phyloP scores from a whole-genome alignment of 1,284 basidiomycete species.

The Microbotryum silenes-acaulis region DNA sequence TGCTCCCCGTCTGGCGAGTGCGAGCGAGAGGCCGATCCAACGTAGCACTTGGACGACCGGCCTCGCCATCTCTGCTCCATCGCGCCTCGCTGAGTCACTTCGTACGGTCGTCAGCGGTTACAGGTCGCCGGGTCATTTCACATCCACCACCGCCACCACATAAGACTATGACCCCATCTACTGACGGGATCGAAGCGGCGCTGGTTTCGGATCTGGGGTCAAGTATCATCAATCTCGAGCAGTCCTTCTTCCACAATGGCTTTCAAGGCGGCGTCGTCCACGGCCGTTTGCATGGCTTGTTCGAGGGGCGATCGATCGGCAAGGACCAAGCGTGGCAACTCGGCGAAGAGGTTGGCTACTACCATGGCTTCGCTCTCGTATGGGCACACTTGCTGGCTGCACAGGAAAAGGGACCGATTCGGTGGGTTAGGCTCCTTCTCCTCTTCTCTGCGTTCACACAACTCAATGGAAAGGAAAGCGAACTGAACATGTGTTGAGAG shows the following conservation, averaged over 20 bases:
- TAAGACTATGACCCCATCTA: too few species aligned
- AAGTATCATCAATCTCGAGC: slow-evolving; percentile 2
- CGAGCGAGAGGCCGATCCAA: too few species aligned
- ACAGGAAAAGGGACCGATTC: slow-evolving; percentile 45
- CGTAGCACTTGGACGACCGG: too few species aligned
- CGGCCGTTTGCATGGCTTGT: slow-evolving; percentile 78
- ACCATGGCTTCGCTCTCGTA: slow-evolving; percentile 69
- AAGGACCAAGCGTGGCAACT: slow-evolving; percentile 87
- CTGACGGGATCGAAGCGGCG: too few species aligned
- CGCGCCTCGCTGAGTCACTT: too few species aligned
- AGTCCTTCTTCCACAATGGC: slow-evolving; percentile 71
- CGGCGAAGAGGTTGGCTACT: slow-evolving; percentile 94
- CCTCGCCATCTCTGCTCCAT: too few species aligned
- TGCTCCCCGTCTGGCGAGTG: too few species aligned
- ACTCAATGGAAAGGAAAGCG: slow-evolving; percentile 26
- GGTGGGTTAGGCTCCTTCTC: slow-evolving; percentile 32
- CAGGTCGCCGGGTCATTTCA: too few species aligned
- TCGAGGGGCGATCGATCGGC: slow-evolving; percentile 85
- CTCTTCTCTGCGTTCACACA: slow-evolving; percentile 60
- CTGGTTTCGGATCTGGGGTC: too few species aligned
- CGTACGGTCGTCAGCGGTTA: too few species aligned
- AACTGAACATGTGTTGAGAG: slow-evolving; percentile 37
- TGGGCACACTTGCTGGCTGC: slow-evolving; percentile 48
- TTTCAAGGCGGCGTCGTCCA: slow-evolving; percentile 70
- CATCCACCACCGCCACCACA: too few species aligned